Conservation (phyloP, 2,329 filamentous ascomycete species). For the Shiraia sp. region DNA sequence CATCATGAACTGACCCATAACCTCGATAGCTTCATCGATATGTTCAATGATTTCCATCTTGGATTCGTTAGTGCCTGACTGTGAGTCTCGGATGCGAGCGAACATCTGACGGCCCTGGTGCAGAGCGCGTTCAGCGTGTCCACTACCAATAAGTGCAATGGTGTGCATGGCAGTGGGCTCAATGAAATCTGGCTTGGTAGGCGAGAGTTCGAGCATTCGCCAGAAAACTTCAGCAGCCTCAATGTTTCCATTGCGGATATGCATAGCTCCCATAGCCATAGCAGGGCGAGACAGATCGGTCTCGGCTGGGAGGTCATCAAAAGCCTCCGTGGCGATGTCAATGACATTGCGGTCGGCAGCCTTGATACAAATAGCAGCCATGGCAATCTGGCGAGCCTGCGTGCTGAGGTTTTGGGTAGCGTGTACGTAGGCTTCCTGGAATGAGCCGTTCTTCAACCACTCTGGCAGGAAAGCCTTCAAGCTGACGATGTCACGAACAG, state of each 20-base stretch:
- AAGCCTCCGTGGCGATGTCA: conserved; percentile 64
- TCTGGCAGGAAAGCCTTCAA: conserved; percentile 77
- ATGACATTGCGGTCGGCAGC: conserved; percentile 81
- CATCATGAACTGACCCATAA: conserved; percentile 62
- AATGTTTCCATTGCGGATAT: conserved; percentile 80
- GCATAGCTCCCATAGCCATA: conserved; percentile 83
- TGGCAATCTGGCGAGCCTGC: conserved; percentile 62
- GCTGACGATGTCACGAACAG: conserved; percentile 73
- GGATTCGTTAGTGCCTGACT: conserved; percentile 51
- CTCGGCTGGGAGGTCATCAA: conserved; percentile 54
- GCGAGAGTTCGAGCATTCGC: conserved; percentile 68
- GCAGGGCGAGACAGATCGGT: conserved; percentile 58
- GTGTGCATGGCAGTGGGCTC: conserved; percentile 91
- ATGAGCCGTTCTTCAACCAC: conserved; percentile 70
- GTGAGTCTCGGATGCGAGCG: conserved; percentile 71
- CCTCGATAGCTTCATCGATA: conserved; percentile 83
- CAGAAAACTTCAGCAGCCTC: conserved; percentile 78
- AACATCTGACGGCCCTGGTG: conserved; percentile 84
- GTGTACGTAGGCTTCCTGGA: conserved; percentile 74
- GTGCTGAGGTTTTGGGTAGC: conserved; percentile 65
- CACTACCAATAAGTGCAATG: conserved; percentile 82
- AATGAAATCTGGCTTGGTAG: conserved; percentile 70
- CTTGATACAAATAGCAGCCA: conserved; percentile 73
- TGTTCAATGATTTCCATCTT: conserved; percentile 69
- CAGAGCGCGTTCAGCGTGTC: conserved; percentile 80